Evolutionary conservation across 2,329 filamentous ascomycete species (phyloP), one percentile per base, ranked within the genome.

Genomic region (Daldinia sp.): DNA sequence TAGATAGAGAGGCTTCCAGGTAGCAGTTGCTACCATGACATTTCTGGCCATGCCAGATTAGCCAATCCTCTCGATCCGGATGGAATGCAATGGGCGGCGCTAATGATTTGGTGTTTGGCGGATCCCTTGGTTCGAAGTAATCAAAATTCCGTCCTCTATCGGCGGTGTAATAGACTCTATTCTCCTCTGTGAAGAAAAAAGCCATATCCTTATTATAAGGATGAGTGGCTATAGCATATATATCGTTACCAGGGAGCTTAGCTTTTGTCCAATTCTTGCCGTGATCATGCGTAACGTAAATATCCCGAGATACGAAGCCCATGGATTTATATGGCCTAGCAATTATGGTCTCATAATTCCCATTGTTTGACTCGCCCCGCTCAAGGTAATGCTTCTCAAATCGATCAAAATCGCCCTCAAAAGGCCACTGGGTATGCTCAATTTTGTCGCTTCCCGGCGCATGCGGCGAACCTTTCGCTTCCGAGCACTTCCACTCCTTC

Each of bases 31-130:
- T 84, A 3, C 82, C 78, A 35, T 79, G 87, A 77, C 93, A 97
- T 69, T 91, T 87, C 71, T 89, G 82, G 42, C 94, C 95, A 55
- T 92, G 89, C 94, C 94, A 98, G 68, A 99, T 92, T 48, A 98
- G 84, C 93, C 94, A 98, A 75, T 97, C 92, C 77, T 91, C 92
- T 75, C 92, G 88, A 73, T 91, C 89, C 0, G 94, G 92, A 75
- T 99, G 96, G 82, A 99, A 99, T 39, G 86, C 84, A 46, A 94
- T 85, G 18, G 88, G 86, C 4, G 84, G 73, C 5, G 76, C 76
- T 6, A 82, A 76, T 18, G 75, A 54, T 3, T 76, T 71, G 1
- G 72, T 67, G 53, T 82, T 73, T 6, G 80, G 80, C 71, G 87
- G 86, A 46, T 87, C 84, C 0, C 91, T 92, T 2, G 91, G 89